Evolutionary conservation across 768 basidiomycete genomes (phyloP), one percentile per base, ranked within the genome.

Genomic region (Suillus subalutaceus): DNA sequence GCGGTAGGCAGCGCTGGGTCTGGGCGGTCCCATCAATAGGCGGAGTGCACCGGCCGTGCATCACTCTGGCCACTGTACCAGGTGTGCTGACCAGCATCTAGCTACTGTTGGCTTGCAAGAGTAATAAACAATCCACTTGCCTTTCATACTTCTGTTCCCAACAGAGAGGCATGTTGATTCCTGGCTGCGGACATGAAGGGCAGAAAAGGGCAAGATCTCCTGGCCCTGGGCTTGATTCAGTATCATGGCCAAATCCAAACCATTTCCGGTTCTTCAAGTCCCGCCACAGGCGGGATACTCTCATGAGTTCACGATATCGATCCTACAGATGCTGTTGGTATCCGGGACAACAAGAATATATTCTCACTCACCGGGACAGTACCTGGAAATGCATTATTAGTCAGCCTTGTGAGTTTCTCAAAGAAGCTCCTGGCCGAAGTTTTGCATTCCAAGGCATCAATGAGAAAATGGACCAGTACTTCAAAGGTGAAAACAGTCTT

Each of bases 141-240:
- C 43, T 65, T 37, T 65, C 40, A 38, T 64, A 55, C 10, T 68
- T 61, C 2, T 56, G 4, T 20, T 67, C 41, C 76, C 76, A 77
- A 30, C 70, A 23, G 1, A 40, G 38, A 3, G 72, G 72, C 4
- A 76, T 32, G 46, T 79, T 26, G 13, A 73, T 61, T 0, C 67
- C 68, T 0, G 72, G 72, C 48, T 75, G 75, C 0, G 72, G 75
- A 57, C 77, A 77, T 13, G 73, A 68, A 0, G 72, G 64, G 50
- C 75, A 78, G 23, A 75, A 77, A 72, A 7, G 66, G 32, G 59
- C 66, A 68, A 65, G 58, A 16, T 57, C 60, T n/a, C 67, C 67
- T 23, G 40, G 30, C 4, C 57, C 46, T 37, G 67, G 67, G n/a
- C 4, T 1, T 13, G 18, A 9, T 10, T 62, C 40, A 15, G 1